phyloP scores from a whole-genome alignment of 2,329 filamentous ascomycete species.

The Aquanectria penicillioides region DNA sequence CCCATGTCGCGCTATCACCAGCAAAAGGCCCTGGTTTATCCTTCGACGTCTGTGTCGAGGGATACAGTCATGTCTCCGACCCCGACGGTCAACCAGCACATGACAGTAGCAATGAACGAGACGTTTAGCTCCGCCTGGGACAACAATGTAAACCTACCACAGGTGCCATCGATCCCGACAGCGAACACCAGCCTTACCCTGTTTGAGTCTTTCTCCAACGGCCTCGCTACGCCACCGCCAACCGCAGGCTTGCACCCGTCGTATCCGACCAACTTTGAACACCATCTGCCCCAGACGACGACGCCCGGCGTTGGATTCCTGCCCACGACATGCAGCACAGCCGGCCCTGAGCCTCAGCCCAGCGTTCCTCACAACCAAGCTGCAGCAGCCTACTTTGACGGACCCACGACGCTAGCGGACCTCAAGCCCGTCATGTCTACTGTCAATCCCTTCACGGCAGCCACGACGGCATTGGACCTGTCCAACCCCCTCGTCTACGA shows the following conservation, averaged over 20 bases:
- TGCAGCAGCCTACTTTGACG: conserved; percentile 44
- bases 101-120: conserved; percentile 66
- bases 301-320: conserved; percentile 47
- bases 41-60: conserved; percentile 45
- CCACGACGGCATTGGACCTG: conserved; percentile 44
- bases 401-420: conserved; percentile 45
- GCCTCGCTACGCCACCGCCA: conserved; percentile 66
- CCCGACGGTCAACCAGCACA: conserved; percentile 60
- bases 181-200: conserved; percentile 51
- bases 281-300: conserved; percentile 42
- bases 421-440: conserved; percentile 48
- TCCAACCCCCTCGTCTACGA: conserved; percentile 49
- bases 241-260: conserved; percentile 61
- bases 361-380: conserved; percentile 35
- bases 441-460: conserved; percentile 44
- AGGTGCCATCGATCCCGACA: conserved; percentile 47
- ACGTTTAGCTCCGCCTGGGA: conserved; percentile 63
- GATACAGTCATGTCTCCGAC: conserved; percentile 65
- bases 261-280: conserved; percentile 58
- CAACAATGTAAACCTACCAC: conserved; percentile 44
- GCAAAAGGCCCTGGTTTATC: conserved; percentile 55
- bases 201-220: conserved; percentile 62
- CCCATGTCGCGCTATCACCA: conserved; percentile 69
- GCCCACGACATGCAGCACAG: conserved; percentile 41
- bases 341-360: conserved; percentile 39